Evolutionary conservation across 140 eudicot genomes (phyloP).

Genomic region (Bidens hawaiensis): DNA sequence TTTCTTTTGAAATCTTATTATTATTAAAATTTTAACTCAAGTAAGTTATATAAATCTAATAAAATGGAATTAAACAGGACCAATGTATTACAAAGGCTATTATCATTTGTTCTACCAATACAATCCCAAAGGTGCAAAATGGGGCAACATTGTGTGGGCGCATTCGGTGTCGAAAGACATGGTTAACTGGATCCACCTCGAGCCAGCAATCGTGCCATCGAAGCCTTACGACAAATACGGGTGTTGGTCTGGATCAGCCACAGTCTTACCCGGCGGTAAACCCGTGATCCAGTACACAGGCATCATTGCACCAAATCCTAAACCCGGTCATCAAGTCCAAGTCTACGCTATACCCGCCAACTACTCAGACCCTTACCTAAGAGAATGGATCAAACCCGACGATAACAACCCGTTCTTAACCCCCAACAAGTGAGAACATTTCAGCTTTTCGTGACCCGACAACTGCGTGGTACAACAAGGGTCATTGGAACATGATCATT

Average conservation of each 20-base stretch:
- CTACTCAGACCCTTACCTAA: slow-evolving; percentile 53
- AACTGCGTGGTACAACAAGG: slow-evolving; percentile 58
- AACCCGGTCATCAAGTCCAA: slow-evolving; percentile 51
- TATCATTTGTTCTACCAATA: slow-evolving; percentile 73
- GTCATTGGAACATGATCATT: slow-evolving; percentile 45
- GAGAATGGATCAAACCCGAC: slow-evolving; percentile 53
- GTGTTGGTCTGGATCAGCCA: slow-evolving; percentile 80
- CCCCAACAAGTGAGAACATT: slow-evolving; percentile 27
- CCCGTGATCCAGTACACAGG: slow-evolving; percentile 64
- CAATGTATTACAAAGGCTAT: slow-evolving; percentile 59
- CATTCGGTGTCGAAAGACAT: slow-evolving; percentile 64
- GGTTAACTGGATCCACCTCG: slow-evolving; percentile 45
- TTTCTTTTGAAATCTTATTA: background rate
- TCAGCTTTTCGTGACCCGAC: slow-evolving; percentile 64
- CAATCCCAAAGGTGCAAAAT: slow-evolving; percentile 57
- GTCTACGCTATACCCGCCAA: slow-evolving; percentile 59
- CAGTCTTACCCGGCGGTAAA: slow-evolving; percentile 49
- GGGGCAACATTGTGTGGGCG: slow-evolving; percentile 76
- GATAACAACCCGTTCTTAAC: slow-evolving; percentile 49
- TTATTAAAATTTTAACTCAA: background rate
- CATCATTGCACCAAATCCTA: slow-evolving; percentile 27
- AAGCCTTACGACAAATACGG: slow-evolving; percentile 47
- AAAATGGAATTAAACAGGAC: slow-evolving; percentile 38
- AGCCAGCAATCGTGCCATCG: slow-evolving; percentile 47
- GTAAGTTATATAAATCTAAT: background rate